Evolutionary conservation across 176 grass and related monocot genomes (phyloP).

Genomic region (Aegilops speltoides): DNA sequence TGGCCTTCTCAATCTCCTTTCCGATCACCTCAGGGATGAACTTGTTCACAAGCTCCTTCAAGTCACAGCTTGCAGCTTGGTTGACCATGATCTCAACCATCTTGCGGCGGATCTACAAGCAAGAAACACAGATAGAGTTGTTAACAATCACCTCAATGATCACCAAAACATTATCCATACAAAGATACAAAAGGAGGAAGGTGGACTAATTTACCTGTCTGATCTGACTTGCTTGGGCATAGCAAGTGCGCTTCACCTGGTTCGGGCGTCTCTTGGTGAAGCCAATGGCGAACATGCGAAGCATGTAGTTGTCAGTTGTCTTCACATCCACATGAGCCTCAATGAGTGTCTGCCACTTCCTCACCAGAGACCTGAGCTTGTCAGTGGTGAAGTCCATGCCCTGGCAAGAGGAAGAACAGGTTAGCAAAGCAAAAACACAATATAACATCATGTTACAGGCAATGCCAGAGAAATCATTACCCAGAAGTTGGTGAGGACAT

Average conservation of each 20-base stretch:
- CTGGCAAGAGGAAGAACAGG: conserved; percentile 23
- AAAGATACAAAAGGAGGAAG: not conserved
- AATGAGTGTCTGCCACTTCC: conserved; percentile 90
- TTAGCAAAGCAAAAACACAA: not conserved
- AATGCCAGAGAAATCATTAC: conserved; percentile 24
- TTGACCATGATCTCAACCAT: conserved; percentile 96
- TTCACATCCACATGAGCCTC: conserved; percentile 94
- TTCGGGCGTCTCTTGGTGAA: conserved; percentile 86
- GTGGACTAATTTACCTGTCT: conserved; percentile 51
- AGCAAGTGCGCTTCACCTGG: conserved; percentile 95
- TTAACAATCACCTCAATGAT: not conserved
- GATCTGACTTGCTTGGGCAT: conserved; percentile 86
- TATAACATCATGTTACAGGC: not conserved
- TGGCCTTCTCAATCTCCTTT: conserved; percentile 93
- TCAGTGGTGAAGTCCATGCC: conserved; percentile 83
- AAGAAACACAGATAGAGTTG: not conserved
- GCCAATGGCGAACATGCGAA: conserved; percentile 82
- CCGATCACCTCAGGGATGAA: conserved; percentile 94
- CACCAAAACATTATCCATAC: not conserved
- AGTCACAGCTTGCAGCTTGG: conserved; percentile 76
- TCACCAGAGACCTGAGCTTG: conserved; percentile 77
- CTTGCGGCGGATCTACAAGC: conserved; percentile 72
- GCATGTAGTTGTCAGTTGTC: conserved; percentile 81
- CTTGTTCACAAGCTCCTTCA: conserved; percentile 86
- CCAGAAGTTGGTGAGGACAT: conserved; percentile 92